Percentiles rank a stretch among this genome's conserved stretches.
These are phyloP conservation scores for Elymus sibiricus DNA, from an alignment of 176 grass and related monocot genomes.

Conservation along the genomic window DNA sequence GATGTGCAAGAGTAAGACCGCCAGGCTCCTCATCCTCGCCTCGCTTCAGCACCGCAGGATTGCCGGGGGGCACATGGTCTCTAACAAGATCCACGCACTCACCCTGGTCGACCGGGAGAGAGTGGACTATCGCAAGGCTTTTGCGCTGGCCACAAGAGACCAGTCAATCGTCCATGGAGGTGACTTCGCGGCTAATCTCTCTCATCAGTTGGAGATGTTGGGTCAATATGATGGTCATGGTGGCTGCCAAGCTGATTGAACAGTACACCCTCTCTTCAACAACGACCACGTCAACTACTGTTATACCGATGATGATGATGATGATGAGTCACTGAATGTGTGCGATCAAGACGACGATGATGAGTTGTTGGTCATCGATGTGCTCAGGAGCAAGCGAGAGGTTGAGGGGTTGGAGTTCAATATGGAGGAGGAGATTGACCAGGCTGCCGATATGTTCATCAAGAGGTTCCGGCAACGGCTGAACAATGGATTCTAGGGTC, in stretches of 20 bases:
- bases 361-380: slow-evolving; percentile 53
- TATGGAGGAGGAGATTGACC: slow-evolving; percentile 69
- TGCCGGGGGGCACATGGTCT: background rate
- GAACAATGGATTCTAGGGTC: slow-evolving; percentile 26
- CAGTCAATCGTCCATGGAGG: too few relatives aligned
- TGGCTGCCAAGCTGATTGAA: background rate
- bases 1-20: background rate
- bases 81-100: background rate
- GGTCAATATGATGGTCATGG: background rate
- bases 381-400: slow-evolving; percentile 58
- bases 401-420: slow-evolving; percentile 56
- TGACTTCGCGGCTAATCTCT: background rate
- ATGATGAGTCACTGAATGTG: background rate
- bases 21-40: background rate
- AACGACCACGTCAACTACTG: background rate
- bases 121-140: background rate
- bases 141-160: too few relatives aligned
- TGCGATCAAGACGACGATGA: background rate
- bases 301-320: background rate
- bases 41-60: background rate
- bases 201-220: background rate
- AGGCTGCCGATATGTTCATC: slow-evolving; percentile 74
- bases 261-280: background rate
- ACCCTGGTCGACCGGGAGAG: background rate
- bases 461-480: slow-evolving; percentile 60